Evolutionary conservation across 352 stramenopile genomes (phyloP), one percentile per base, ranked within the genome.

Genomic region (Globisporangium cylindrosporum): DNA sequence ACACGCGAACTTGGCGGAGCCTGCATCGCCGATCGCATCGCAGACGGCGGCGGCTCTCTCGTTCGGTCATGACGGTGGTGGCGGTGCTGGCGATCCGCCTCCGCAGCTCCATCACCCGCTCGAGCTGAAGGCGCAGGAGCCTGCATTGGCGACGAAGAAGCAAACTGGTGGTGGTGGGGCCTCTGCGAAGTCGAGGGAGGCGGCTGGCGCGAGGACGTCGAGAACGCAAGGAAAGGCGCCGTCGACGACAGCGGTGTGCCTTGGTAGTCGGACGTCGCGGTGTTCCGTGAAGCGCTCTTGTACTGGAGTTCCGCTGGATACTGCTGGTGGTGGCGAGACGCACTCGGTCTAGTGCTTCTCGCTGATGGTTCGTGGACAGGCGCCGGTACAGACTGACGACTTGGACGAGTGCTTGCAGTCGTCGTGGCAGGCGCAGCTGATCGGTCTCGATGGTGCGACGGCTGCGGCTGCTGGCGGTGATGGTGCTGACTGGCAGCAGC

Each of bases 161-260:
- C 51, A 34, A 57, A 36, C 24, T 48, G 41, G 41, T 24, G 61
- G 18, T 32, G 43, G 24, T 25, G 20, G 36, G 59, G 24, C 59
- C 18, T 18, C 7, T 48, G 56, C 55, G 55, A 62, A 20, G 59
- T 46, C 22, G 41, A 15, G 15, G 41, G 41, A 20, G 41, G 41
- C 15, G 48, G 22, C 51, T 46, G 46, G 38, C 8, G 61, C 3
- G 32, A 56, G 5, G 36, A 74, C 32, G 43, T 77, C 2, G 79
- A 81, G 29, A 80, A 85, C 20, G 81, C 75, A 55, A 88, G 69
- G 56, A 77, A 87, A 0, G 79, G 79, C 36, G 79, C 77, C 0
- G 79, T 79, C 69, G 82, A 77, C 12, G 77, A 72, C 6, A 75
- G 67, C 12, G 79, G 73, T 0, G 72, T 75, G 10, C 74, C 76